Conservation (phyloP, 805 yeast species). For the Candida tallmaniae region DNA sequence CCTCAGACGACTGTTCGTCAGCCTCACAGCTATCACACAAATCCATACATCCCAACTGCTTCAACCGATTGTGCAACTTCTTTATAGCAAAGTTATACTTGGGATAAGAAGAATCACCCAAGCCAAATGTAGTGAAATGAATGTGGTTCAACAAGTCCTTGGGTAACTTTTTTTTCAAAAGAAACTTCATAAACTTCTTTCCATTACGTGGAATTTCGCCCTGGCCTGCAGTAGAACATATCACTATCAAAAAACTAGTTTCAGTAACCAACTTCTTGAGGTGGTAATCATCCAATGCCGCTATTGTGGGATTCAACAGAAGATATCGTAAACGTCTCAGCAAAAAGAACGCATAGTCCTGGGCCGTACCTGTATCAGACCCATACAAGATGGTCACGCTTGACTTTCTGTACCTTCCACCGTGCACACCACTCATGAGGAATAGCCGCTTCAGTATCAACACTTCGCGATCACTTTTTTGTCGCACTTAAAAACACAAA, state of each 20-base stretch:
- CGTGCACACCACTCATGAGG: background rate
- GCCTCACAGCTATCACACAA: slow-evolving; percentile 77
- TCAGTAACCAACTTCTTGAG: slow-evolving; percentile 47
- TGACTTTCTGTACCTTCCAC: slow-evolving; percentile 2
- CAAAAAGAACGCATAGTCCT: slow-evolving; percentile 72
- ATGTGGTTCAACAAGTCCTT: slow-evolving; percentile 56
- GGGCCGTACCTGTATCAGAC: slow-evolving; percentile 89
- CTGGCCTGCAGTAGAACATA: slow-evolving; percentile 93
- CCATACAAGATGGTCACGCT: slow-evolving; percentile 70
- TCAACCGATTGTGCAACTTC: slow-evolving; percentile 71
- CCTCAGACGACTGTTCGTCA: slow-evolving; percentile 78
- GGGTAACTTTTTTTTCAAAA: slow-evolving; percentile 64
- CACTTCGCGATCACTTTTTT: no score
- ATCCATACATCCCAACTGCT: slow-evolving; percentile 79
- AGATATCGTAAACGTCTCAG: slow-evolving; percentile 51
- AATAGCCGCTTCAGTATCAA: no score
- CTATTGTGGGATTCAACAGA: slow-evolving; percentile 45
- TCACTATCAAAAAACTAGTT: slow-evolving; percentile 44
- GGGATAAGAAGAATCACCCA: slow-evolving; percentile 92
- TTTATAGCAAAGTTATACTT: slow-evolving; percentile 83
- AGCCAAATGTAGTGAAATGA: slow-evolving; percentile 70
- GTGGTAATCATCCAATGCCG: slow-evolving; percentile 58
- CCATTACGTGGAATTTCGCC: slow-evolving; percentile 87
- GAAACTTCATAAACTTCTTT: slow-evolving; percentile 65
- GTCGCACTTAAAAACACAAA: background rate